Evolutionary conservation across 495 filamentous ascomycete species (phyloP).

Genomic region (Extremus antarcticus): DNA sequence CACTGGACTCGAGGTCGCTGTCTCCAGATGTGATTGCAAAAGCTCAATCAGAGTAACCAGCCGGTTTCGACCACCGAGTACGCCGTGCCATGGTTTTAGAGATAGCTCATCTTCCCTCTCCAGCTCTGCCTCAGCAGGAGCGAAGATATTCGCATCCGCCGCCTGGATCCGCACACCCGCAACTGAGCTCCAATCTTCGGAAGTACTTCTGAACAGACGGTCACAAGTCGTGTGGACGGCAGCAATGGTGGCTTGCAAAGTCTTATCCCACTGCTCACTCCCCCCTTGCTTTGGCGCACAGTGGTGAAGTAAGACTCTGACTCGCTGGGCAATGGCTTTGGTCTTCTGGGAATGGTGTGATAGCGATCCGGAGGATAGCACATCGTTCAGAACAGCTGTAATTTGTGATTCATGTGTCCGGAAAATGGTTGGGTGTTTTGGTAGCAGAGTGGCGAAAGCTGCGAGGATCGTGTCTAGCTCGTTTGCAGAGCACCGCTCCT

Average conservation of each 20-base stretch:
- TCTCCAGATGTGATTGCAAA: constrained; percentile 45
- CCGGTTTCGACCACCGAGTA: constrained; percentile 59
- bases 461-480: constrained; percentile 50
- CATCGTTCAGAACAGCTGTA: constrained; percentile 43
- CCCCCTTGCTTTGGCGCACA: constrained; percentile 65
- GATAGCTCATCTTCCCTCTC: constrained; percentile 37
- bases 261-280: constrained; percentile 60
- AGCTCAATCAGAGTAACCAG: constrained; percentile 48
- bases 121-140: constrained; percentile 29
- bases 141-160: constrained; percentile 15
- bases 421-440: constrained; percentile 65
- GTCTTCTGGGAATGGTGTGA: constrained; percentile 3
- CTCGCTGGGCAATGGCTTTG: constrained; percentile 41
- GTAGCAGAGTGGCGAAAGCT: constrained; percentile 56
- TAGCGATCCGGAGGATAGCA: constrained; percentile 33
- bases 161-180: constrained; percentile 23
- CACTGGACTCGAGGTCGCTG: constrained; percentile 49
- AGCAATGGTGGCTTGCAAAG: constrained; percentile 46
- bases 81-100: constrained; percentile 57
- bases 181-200: constrained; percentile 66
- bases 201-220: constrained; percentile 60
- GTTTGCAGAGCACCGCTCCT: constrained; percentile 31
- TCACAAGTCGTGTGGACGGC: constrained; percentile 58
- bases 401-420: constrained; percentile 63
- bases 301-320: constrained; percentile 59